These are phyloP conservation scores for Pleurotus tuoliensis DNA, from an alignment of 768 basidiomycete genomes.

Conservation along the genomic window DNA sequence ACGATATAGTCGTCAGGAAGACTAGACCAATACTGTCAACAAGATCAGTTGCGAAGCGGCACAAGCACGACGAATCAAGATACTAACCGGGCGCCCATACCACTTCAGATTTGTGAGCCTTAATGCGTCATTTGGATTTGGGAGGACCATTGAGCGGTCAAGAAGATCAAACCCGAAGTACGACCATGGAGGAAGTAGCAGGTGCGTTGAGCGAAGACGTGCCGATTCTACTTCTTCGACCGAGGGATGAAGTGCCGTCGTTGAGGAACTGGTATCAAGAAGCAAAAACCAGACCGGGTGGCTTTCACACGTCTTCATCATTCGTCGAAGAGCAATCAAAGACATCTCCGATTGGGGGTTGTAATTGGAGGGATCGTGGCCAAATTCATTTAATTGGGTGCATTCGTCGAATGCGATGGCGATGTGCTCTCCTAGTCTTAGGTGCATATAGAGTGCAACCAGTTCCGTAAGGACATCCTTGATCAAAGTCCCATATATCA, in stretches of 20 bases:
- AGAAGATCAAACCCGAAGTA: conserved; percentile 7
- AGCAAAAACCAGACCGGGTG: conserved; percentile 5
- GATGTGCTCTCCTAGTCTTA: no score
- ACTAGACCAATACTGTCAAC: no score
- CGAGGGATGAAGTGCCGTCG: not conserved
- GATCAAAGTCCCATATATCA: not conserved
- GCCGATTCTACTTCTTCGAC: no score
- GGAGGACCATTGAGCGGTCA: not conserved
- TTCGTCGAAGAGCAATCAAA: conserved; percentile 2
- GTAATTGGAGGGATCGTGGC: no score
- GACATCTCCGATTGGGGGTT: not conserved
- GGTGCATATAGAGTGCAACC: not conserved
- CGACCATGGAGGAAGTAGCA: conserved; percentile 1
- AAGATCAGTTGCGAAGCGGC: no score
- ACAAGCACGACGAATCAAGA: not conserved
- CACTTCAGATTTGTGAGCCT: conserved; percentile 1
- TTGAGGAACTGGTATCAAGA: not conserved
- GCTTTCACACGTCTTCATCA: conserved; percentile 8
- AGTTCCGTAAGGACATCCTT: not conserved
- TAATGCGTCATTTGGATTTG: not conserved
- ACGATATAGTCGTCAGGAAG: no score
- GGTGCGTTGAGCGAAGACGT: not conserved
- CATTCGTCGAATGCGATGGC: no score
- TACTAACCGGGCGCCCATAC: conserved; percentile 8
- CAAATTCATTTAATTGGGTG: no score